phyloP scores from a whole-genome alignment of 2,329 filamentous ascomycete genomes.

The Alternaria rosae region DNA sequence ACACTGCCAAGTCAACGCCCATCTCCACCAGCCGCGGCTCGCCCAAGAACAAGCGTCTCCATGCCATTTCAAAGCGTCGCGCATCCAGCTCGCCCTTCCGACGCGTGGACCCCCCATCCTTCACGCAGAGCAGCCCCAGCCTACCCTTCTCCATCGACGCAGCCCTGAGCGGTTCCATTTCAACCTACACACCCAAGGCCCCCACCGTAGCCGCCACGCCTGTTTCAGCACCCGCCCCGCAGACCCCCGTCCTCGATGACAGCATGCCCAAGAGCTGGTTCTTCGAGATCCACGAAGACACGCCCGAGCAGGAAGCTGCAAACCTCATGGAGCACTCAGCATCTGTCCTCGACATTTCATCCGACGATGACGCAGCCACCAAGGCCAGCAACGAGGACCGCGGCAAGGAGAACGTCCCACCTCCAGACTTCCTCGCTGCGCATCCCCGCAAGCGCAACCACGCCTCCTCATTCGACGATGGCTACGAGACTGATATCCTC shows the following conservation, averaged over 20 bases:
- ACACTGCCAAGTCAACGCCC: constrained; percentile 53
- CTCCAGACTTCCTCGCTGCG: constrained; percentile 54
- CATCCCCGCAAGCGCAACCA: constrained; percentile 23
- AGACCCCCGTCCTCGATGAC: constrained; percentile 55
- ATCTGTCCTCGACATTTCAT: constrained; percentile 84
- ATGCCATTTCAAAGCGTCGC: constrained; percentile 73
- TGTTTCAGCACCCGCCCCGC: constrained; percentile 37
- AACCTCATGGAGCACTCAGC: constrained; percentile 93
- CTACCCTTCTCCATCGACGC: constrained; percentile 85
- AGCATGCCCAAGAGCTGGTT: constrained; percentile 72
- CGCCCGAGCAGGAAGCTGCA: constrained; percentile 86
- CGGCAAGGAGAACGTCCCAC: constrained; percentile 94
- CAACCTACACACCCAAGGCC: constrained; percentile 63
- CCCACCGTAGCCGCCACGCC: constrained; percentile 42
- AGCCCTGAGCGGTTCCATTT: constrained; percentile 78
- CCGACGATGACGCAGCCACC: constrained; percentile 77
- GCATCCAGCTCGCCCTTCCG: constrained; percentile 67
- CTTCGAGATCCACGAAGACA: constrained; percentile 95
- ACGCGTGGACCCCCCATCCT: constrained; percentile 75
- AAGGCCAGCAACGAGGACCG: constrained; percentile 64
- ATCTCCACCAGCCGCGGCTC: constrained; percentile 71
- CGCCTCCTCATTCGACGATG: constrained; percentile 10
- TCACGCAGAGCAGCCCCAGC: constrained; percentile 56
- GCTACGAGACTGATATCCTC: constrained; percentile 20
- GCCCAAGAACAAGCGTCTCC: constrained; percentile 74